Percentiles rank a stretch among this genome's conserved stretches.
These are phyloP conservation scores for Ogataea ramenticola DNA, from an alignment of 805 yeast species.

Conservation along the genomic window DNA sequence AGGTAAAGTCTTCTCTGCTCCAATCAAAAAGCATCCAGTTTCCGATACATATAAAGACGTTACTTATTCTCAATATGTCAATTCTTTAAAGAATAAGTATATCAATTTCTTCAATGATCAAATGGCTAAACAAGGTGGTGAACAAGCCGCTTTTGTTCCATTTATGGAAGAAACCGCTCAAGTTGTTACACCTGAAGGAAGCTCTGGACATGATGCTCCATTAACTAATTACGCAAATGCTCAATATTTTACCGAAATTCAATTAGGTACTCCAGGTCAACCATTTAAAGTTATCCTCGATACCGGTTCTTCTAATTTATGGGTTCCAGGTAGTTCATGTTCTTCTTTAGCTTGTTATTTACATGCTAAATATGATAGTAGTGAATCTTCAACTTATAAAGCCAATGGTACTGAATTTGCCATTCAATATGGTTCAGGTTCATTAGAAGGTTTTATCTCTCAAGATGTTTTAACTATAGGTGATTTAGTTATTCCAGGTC, in stretches of 20 bases:
- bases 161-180: constrained; percentile 25
- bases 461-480: constrained; percentile 80
- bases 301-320: constrained; percentile 93
- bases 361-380: constrained; percentile 86
- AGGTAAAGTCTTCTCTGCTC: constrained; percentile 41
- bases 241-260: constrained; percentile 89
- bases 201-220: constrained; percentile 64
- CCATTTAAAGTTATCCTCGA: constrained; percentile 89
- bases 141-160: constrained; percentile 32
- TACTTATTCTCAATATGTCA: constrained; percentile 39
- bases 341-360: constrained; percentile 91
- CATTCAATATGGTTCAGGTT: constrained; percentile 89
- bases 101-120: constrained; percentile 28
- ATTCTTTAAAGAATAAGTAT: constrained; percentile 43
- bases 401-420: constrained; percentile 81
- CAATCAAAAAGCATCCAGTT: constrained; percentile 39
- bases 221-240: constrained; percentile 92
- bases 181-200: constrained; percentile 13
- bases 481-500: constrained; percentile 75
- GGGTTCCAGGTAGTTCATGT: constrained; percentile 92
- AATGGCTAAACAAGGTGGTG: constrained; percentile 26
- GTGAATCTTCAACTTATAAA: constrained; percentile 73
- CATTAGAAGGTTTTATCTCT: constrained; percentile 87
- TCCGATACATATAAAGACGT: constrained; percentile 39
- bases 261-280: constrained; percentile 91